These are phyloP conservation scores for Toxoplasma gondii DNA, from an alignment of 169 alveolate species.

Conservation along the genomic window DNA sequence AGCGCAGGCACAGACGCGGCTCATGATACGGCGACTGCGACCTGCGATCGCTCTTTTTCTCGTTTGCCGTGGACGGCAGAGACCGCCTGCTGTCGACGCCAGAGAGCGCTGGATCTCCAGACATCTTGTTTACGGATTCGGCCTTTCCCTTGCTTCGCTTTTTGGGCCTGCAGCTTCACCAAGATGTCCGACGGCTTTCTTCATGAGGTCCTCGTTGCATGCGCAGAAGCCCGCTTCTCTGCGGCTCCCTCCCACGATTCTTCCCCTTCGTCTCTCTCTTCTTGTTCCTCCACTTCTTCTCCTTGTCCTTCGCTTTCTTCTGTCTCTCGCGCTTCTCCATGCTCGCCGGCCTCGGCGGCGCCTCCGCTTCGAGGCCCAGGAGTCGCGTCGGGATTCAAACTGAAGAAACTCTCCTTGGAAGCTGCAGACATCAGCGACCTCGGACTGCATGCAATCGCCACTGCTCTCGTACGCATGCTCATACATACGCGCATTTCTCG, in stretches of 20 bases:
- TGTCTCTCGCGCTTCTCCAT: neutral
- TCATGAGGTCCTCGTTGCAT: conserved; percentile 26
- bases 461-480: conserved; percentile 18
- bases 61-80: too few relatives aligned
- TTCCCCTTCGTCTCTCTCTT: conserved; percentile 8
- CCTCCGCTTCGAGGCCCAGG: neutral
- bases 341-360: neutral
- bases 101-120: too few relatives aligned
- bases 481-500: neutral
- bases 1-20: too few relatives aligned
- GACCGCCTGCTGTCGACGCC: neutral
- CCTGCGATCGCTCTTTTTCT: too few relatives aligned
- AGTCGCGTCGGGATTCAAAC: neutral
- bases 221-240: neutral
- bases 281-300: neutral
- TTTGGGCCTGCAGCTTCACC: conserved; percentile 3
- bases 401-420: conserved; percentile 34
- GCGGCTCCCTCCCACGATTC: neutral
- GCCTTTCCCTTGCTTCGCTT: neutral
- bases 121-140: neutral
- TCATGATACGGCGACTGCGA: too few relatives aligned
- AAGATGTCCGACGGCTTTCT: conserved; percentile 33
- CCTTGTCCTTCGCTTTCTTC: neutral
- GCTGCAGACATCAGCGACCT: conserved; percentile 62
- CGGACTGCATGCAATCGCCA: conserved; percentile 34